Evolutionary conservation across 2,329 filamentous ascomycete species (phyloP).

Genomic region (Fusarium continuum): DNA sequence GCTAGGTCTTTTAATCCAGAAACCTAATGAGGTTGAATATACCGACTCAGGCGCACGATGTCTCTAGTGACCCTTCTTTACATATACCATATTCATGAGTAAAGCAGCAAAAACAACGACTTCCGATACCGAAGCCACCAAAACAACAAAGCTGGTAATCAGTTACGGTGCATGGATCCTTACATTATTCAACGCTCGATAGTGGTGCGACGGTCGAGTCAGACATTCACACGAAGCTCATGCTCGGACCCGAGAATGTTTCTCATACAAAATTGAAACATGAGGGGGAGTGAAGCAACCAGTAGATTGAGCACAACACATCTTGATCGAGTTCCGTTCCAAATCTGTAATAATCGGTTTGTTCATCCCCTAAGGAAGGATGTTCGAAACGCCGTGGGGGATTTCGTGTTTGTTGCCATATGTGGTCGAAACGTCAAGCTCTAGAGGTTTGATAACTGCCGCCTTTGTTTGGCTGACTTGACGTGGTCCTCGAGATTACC

Average conservation of each 20-base stretch:
- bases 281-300: neutral
- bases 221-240: neutral
- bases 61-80: too few relatives aligned
- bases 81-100: neutral
- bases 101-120: neutral
- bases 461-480: neutral
- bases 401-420: slow-evolving; percentile 10
- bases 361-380: neutral
- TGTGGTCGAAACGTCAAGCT: slow-evolving; percentile 8
- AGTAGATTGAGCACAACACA: neutral
- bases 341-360: slow-evolving; percentile 17
- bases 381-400: neutral
- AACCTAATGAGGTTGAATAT: too few relatives aligned
- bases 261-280: slow-evolving; percentile 25
- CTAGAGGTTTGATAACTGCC: neutral
- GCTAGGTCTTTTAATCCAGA: too few relatives aligned
- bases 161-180: neutral
- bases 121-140: neutral
- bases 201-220: neutral
- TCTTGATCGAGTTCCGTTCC: slow-evolving; percentile 6
- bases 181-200: neutral
- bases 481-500: slow-evolving; percentile 2
- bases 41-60: too few relatives aligned
- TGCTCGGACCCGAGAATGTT: slow-evolving; percentile 19
- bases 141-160: neutral